Percentiles rank a stretch among this genome's conserved stretches.
Conservation (phyloP, 148 eudicot genomes). For the Rhododendron henanense region DNA sequence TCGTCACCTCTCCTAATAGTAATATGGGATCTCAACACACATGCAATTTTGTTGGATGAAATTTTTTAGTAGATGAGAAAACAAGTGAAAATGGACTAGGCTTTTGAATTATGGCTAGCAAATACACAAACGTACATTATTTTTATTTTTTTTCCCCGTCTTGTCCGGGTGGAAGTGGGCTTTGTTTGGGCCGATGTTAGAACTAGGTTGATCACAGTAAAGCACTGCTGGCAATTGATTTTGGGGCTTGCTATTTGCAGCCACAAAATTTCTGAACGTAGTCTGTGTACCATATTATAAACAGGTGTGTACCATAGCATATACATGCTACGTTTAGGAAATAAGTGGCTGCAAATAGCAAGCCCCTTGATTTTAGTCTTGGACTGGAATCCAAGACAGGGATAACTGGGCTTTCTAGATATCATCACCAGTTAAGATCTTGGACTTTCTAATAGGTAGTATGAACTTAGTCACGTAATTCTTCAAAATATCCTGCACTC, state of each 20-base stretch:
- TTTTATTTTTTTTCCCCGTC: not conserved
- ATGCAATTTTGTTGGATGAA: not conserved
- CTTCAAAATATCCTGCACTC: no score
- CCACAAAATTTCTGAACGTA: no score
- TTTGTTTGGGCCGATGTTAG: not conserved
- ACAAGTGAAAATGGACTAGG: not conserved
- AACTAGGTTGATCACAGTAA: not conserved
- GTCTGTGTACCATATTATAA: no score
- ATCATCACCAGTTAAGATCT: no score
- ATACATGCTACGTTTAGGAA: no score
- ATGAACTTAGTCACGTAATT: no score
- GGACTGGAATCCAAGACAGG: not conserved
- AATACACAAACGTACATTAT: not conserved
- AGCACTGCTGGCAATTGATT: not conserved
- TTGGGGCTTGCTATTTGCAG: no score
- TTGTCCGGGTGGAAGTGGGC: not conserved
- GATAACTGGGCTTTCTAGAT: no score
- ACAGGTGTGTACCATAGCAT: no score
- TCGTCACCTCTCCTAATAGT: not conserved
- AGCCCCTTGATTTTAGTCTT: no score
- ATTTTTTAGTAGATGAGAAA: not conserved
- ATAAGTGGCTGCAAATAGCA: no score
- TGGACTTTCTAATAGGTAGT: no score
- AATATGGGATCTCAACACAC: not conserved
- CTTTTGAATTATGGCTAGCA: not conserved